Evolutionary conservation across 2,329 filamentous ascomycete species (phyloP).

Genomic region (Aspergillus proliferans): DNA sequence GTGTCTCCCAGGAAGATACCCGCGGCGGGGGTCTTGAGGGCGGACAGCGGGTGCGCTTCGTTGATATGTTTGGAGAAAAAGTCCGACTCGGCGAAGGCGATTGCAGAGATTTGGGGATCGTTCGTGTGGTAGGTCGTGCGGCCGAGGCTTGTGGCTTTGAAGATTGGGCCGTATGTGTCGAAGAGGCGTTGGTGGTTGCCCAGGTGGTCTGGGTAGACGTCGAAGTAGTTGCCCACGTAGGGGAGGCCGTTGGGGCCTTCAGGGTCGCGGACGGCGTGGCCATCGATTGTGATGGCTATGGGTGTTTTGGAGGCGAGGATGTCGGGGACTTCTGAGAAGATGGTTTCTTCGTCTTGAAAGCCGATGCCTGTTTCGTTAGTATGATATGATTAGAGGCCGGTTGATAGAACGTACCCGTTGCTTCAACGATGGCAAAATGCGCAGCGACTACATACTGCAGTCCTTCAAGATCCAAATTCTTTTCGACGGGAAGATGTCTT

Average conservation of each 20-base stretch:
- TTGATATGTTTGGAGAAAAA: conserved; percentile 51
- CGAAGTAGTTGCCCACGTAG: conserved; percentile 49
- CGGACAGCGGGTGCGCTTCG: conserved; percentile 24
- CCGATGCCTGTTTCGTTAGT: conserved; percentile 12
- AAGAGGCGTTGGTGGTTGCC: conserved; percentile 53
- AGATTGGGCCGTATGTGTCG: conserved; percentile 47
- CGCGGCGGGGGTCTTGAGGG: conserved; percentile 21
- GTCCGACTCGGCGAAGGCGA: conserved; percentile 45
- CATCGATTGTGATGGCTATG: conserved; percentile 23
- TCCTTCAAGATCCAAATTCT: conserved; percentile 12
- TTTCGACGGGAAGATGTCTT: conserved; percentile 15
- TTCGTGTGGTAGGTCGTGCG: conserved; percentile 47
- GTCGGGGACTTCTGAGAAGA: conserved; percentile 6
- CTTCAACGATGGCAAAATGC: conserved; percentile 26
- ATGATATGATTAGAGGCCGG: not conserved
- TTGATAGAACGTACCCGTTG: conserved; percentile 14
- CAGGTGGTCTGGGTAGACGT: conserved; percentile 53
- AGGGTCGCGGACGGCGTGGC: conserved; percentile 21
- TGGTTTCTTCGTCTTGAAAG: conserved; percentile 13
- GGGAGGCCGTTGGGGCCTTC: conserved; percentile 20
- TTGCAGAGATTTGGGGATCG: conserved; percentile 41
- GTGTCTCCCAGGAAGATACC: conserved; percentile 30
- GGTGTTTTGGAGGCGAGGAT: conserved; percentile 6
- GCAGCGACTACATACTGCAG: conserved; percentile 19
- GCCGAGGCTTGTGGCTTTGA: conserved; percentile 50